phyloP scores from a whole-genome alignment of 2,329 filamentous ascomycete genomes.

The Nigrospora oryzae region DNA sequence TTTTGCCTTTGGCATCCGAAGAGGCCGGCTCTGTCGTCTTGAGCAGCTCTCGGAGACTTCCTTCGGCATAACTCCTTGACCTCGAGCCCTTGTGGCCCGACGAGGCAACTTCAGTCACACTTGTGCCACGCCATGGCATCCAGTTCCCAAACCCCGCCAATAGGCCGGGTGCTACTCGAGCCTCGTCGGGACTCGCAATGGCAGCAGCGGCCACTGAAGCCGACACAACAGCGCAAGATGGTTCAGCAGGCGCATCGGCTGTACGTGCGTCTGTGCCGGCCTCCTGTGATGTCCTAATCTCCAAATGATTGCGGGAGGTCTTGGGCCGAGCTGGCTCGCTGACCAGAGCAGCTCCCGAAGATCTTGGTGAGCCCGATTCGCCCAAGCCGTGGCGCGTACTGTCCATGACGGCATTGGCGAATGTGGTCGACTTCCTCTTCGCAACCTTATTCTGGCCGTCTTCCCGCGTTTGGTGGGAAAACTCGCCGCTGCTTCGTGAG shows the following conservation, averaged over 20 bases:
- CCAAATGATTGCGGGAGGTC: constrained; percentile 42
- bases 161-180: constrained; percentile 10
- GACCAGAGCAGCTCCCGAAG: constrained; percentile 33
- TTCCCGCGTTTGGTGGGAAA: constrained; percentile 11
- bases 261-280: constrained; percentile 7
- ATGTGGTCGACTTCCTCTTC: constrained; percentile 30
- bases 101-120: constrained; percentile 6
- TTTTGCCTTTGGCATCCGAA: constrained; percentile 16
- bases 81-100: constrained; percentile 12
- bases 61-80: constrained; percentile 41
- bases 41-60: constrained; percentile 45
- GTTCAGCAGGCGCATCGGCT: constrained; percentile 16
- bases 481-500: constrained; percentile 18
- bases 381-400: constrained; percentile 21
- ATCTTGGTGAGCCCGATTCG: constrained; percentile 20
- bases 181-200: constrained; percentile 15
- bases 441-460: constrained; percentile 11
- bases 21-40: constrained; percentile 23
- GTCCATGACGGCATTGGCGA: constrained; percentile 38
- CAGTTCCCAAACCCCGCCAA: constrained; percentile 33
- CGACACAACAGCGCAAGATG: constrained; percentile 12
- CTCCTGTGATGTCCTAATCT: constrained; percentile 29
- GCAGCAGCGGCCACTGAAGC: constrained; percentile 17
- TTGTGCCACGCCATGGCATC: constrained; percentile 33
- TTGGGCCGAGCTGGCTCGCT: constrained; percentile 49